Evolutionary conservation across 768 basidiomycete genomes (phyloP), one percentile per base, ranked within the genome.

Genomic region (Nidularia sp.): DNA sequence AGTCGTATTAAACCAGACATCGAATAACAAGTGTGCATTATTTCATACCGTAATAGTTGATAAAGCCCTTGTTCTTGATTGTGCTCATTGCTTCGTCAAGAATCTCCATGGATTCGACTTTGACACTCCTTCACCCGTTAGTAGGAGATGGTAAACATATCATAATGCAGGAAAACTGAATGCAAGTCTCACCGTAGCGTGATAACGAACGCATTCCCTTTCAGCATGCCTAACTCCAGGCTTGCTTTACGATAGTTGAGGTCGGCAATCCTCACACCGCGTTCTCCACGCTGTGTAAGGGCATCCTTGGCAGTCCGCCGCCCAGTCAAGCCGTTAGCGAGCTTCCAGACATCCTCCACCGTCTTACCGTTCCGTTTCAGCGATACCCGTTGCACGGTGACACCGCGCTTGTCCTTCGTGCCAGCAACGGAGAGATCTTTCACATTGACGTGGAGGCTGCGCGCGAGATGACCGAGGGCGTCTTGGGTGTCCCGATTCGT

Each of bases 401-500:
- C 93, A 0, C 93, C 97, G 34, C 97, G 88, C 65, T 98, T 99
- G 70, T 99, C 97, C 65, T 99, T 99, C 6, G 97, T 99, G 0
- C 97, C 97, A 3, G 94, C 92, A 25, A 94, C 88, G 22, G 86
- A 83, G 6, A 99, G 75, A 62, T 96, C 92, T 68, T 89, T 93
- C 47, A 84, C 66, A 22, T 75, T 82, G 53, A 86, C 83, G 55
- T 88, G 85, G n/a, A 98, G 74, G 32, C 79, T 76, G 10, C 93
- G 85, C 13, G 90, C 76, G 33, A 99, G 71, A 60, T 95, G 77
- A 1, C 82, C 77, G 18, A 99, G 81, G 1, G 92, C 93, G 62
- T 98, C 97, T 63, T 97, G 94, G 2, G 93, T 97, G 63, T 99
- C 97, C 43, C 97, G 86, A 64, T 99, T 99, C 18, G 94, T 91